phyloP scores from a whole-genome alignment of 768 basidiomycete genomes.

The Gloeophyllum trabeum region DNA sequence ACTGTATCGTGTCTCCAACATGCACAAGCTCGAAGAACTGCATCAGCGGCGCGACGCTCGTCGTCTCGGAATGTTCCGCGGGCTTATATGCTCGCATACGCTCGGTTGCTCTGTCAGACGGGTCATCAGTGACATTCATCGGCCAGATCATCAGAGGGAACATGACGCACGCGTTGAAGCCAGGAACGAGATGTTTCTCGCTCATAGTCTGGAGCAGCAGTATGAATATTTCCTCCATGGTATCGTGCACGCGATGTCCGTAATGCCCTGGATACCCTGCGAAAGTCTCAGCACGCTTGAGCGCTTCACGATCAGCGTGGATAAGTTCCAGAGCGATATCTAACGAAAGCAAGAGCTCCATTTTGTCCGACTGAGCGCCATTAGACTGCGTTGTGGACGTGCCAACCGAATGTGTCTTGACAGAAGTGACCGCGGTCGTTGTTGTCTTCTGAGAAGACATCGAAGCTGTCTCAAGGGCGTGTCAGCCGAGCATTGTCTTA shows the following conservation, averaged over 20 bases:
- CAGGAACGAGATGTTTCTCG: conserved; percentile 68
- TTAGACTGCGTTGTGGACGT: conserved; percentile 7
- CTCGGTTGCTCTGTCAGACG: conserved; percentile 59
- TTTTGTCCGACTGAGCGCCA: conserved; percentile 43
- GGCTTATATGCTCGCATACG: conserved; percentile 89
- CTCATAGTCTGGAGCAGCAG: conserved; percentile 69
- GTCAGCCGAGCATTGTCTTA: neutral
- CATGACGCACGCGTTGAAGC: conserved; percentile 41
- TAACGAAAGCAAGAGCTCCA: conserved; percentile 86
- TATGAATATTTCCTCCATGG: conserved; percentile 90
- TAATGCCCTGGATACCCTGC: conserved; percentile 77
- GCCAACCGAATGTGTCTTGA: conserved; percentile 2
- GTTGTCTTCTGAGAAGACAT: conserved; percentile 1
- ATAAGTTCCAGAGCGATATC: conserved; percentile 88
- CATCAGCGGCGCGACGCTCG: conserved; percentile 81
- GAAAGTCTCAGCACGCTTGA: conserved; percentile 91
- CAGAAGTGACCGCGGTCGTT: neutral
- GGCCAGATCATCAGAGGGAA: too few species aligned
- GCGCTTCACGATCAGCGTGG: conserved; percentile 81
- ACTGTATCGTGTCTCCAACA: conserved; percentile 93
- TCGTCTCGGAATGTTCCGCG: conserved; percentile 70
- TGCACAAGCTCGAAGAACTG: conserved; percentile 98
- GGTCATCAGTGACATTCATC: too few species aligned
- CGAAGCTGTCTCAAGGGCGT: conserved; percentile 1
- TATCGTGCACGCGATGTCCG: conserved; percentile 81